Percentiles rank a stretch among this genome's conserved stretches.
Conservation (phyloP, 2,329 filamentous ascomycete genomes). For the Furcasterigmium furcatum region DNA sequence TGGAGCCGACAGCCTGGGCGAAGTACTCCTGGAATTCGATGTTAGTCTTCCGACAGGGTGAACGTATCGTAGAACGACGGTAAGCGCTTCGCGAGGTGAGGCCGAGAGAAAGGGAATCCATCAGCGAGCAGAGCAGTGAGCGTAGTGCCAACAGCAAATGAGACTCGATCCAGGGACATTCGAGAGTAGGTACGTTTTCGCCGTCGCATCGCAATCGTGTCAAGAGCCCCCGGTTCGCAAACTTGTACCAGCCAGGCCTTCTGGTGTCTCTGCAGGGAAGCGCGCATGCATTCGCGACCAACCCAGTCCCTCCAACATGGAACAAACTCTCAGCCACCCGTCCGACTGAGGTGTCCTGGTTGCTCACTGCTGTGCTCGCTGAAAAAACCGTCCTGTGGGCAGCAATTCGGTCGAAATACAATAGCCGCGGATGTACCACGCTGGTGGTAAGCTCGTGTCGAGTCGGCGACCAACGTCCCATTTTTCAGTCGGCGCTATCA, state of each 20-base stretch:
- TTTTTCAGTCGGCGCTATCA: conserved; percentile 13
- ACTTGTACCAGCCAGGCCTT: too few relatives aligned
- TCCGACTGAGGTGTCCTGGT: conserved; percentile 13
- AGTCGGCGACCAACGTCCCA: conserved; percentile 16
- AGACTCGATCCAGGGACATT: too few relatives aligned
- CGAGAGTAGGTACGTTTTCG: too few relatives aligned
- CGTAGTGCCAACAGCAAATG: conserved; percentile 8
- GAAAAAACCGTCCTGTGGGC: conserved; percentile 11
- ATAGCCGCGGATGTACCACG: conserved; percentile 3
- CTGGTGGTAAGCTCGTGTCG: conserved; percentile 8
- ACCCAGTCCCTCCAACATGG: not conserved
- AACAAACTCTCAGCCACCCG: not conserved
- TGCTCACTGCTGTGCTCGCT: conserved; percentile 54
- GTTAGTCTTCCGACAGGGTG: conserved; percentile 60
- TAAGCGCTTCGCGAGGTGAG: conserved; percentile 3
- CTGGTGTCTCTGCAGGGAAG: not conserved
- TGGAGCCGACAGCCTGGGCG: conserved; percentile 76
- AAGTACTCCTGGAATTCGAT: conserved; percentile 90
- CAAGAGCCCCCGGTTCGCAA: not conserved
- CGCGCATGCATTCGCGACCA: not conserved
- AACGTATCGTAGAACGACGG: conserved; percentile 12
- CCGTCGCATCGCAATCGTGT: not conserved
- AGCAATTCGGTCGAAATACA: conserved; percentile 2
- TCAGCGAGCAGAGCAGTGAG: conserved; percentile 34
- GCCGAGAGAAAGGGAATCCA: not conserved